Evolutionary conservation across 176 grass and related monocot genomes (phyloP).

Genomic region (Hyparrhenia diplandra): DNA sequence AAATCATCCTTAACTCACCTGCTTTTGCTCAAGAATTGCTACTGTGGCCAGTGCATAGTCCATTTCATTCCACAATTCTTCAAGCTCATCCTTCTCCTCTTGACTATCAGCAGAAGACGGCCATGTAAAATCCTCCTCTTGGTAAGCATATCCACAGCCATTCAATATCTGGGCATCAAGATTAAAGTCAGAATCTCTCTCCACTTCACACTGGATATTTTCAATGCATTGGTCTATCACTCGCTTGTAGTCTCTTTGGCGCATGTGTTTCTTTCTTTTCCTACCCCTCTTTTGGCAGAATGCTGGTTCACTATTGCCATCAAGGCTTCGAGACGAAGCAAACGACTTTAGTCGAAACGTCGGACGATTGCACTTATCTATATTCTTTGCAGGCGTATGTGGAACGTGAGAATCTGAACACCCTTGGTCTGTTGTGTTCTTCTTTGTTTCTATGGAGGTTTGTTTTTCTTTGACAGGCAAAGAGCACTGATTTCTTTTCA

Average conservation of each 20-base stretch:
- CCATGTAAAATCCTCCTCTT: conserved; percentile 78
- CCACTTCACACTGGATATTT: conserved; percentile 64
- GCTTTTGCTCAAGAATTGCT: conserved; percentile 64
- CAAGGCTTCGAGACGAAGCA: conserved; percentile 15
- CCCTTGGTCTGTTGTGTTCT: conserved; percentile 24
- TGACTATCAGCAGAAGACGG: conserved; percentile 32
- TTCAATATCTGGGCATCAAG: conserved; percentile 17
- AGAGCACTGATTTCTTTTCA: conserved; percentile 10
- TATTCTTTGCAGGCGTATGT: conserved; percentile 24
- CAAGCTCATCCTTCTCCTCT: conserved; percentile 60
- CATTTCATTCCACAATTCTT: conserved; percentile 84
- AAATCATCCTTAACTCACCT: conserved; percentile 30
- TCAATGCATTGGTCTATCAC: conserved; percentile 68
- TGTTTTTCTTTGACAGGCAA: conserved; percentile 20
- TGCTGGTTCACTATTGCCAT: conserved; percentile 19
- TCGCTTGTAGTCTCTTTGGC: conserved; percentile 46
- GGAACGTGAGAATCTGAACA: conserved; percentile 20
- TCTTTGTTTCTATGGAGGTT: not conserved
- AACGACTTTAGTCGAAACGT: not conserved
- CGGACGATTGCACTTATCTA: conserved; percentile 22
- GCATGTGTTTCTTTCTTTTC: conserved; percentile 43
- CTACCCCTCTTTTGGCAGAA: conserved; percentile 32
- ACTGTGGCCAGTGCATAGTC: conserved; percentile 63
- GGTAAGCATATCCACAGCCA: not conserved
- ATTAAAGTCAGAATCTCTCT: conserved; percentile 43